These are phyloP conservation scores for Closterium sp. DNA, from an alignment of 139 green algal genomes.

Conservation along the genomic window DNA sequence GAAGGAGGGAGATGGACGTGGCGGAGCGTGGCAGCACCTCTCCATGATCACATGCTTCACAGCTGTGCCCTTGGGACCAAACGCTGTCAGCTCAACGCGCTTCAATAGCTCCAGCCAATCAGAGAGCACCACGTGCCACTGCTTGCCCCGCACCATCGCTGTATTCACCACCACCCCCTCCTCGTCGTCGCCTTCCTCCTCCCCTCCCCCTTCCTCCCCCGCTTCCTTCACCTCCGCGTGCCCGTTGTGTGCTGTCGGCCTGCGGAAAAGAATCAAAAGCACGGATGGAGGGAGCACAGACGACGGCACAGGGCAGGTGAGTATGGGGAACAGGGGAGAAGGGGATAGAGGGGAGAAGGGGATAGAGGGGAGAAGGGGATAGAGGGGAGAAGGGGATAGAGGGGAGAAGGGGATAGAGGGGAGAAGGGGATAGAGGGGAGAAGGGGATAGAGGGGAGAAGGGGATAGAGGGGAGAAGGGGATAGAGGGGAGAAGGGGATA, in stretches of 20 bases:
- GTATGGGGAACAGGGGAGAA: background rate
- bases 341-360: no score
- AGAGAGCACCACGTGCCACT: constrained; percentile 1
- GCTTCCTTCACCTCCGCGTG: background rate
- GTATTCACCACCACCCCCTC: background rate
- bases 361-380: background rate
- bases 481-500: no score
- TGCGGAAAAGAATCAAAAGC: no score
- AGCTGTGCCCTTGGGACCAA: background rate
- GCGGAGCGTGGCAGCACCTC: background rate
- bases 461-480: background rate
- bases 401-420: no score
- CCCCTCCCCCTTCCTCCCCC: background rate
- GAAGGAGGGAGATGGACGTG: background rate
- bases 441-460: no score
- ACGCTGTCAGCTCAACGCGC: background rate
- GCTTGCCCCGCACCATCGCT: background rate
- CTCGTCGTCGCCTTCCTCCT: background rate
- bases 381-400: no score
- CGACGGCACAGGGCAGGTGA: no score
- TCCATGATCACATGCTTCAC: background rate
- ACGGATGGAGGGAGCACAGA: no score
- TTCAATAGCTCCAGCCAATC: background rate
- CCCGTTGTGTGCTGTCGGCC: background rate
- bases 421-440: no score